Base-by-base conservation (phyloP, 768 basidiomycete genomes). In the Cyclocybe aegerita region DNA sequence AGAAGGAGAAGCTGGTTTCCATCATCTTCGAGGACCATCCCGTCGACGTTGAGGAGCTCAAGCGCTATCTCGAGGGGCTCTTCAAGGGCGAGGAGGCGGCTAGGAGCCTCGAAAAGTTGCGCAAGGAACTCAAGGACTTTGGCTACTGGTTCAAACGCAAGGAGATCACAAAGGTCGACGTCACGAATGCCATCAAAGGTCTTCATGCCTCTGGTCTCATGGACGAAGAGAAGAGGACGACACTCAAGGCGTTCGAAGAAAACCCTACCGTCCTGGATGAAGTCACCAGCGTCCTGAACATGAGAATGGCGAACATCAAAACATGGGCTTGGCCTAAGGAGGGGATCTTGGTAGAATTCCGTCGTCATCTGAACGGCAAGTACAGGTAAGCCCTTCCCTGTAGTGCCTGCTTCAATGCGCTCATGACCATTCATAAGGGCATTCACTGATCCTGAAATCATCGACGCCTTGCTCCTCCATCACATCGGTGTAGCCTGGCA, bases 391-490 rank as follows among this genome's bases (percentile, higher is more conserved):
- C 31, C 9, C 39, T 9, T 32, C 12, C 33, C 51, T 16, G 15
- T 11, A 9, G 9, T 12, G 4, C 7, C 39, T 38, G 29, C 30
- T 9, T 50, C 4, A 8, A 15, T 17, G 14, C 16, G 7, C 29
- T 44, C 10, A 41, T 14, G 11, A 16, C 8, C 5, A 34, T 35
- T 44, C 34, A 12, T 2, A 39, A 71, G 76, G 15, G 75, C 73
- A n/a, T 77, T 74, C 54, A 75, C 74, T 8, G 76, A 79, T 52
- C 72, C 73, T 11, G 77, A 79, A 36, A 69, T 77, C 43, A 57
- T 79, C 17, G 74, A 78, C 45, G 74, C 72, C 0, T 61, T 78
- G 9, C 60, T 79, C 32, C 65, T 78, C 10, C 73, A 77, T 30
- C 66, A 76, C 59, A 60, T 79, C 9, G 78, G 77, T 0, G 49